These are phyloP conservation scores for Ophiostoma tasmaniense DNA, from an alignment of 2,329 filamentous ascomycete genomes.

Conservation along the genomic window DNA sequence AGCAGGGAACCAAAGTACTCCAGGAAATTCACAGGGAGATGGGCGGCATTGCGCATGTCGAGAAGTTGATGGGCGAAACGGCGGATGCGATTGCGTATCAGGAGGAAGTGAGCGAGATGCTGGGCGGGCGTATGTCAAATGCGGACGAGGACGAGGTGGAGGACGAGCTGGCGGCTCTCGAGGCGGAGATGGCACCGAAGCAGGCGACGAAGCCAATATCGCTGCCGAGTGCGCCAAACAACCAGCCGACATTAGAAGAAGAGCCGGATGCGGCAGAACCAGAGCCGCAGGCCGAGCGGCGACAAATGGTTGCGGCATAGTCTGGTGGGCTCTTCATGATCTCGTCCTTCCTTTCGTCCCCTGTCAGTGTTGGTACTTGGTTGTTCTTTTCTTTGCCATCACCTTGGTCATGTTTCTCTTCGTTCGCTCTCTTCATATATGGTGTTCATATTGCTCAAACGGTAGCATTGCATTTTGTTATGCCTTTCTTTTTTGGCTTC, in stretches of 20 bases:
- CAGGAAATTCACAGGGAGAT: slow-evolving; percentile 92
- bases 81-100: slow-evolving; percentile 90
- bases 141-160: slow-evolving; percentile 98
- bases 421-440: background rate
- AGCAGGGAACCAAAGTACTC: slow-evolving; percentile 83
- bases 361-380: too few species aligned
- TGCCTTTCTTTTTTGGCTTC: background rate
- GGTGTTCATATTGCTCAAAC: background rate
- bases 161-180: slow-evolving; percentile 79
- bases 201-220: slow-evolving; percentile 1
- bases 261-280: background rate
- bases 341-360: background rate
- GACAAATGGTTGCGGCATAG: slow-evolving; percentile 19
- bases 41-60: slow-evolving; percentile 86
- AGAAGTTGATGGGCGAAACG: slow-evolving; percentile 89
- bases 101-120: slow-evolving; percentile 88
- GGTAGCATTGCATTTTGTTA: background rate
- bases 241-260: slow-evolving; percentile 12
- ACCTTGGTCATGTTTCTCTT: too few species aligned
- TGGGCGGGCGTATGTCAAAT: slow-evolving; percentile 79
- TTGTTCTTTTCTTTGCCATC: too few species aligned
- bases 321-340: background rate
- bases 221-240: slow-evolving; percentile 52
- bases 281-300: slow-evolving; percentile 14
- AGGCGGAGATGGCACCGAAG: slow-evolving; percentile 44